Evolutionary conservation across 192 early-diverging fungal genomes (phyloP), one percentile per base, ranked within the genome.

Genomic region (Paraglomus brasilianum): DNA sequence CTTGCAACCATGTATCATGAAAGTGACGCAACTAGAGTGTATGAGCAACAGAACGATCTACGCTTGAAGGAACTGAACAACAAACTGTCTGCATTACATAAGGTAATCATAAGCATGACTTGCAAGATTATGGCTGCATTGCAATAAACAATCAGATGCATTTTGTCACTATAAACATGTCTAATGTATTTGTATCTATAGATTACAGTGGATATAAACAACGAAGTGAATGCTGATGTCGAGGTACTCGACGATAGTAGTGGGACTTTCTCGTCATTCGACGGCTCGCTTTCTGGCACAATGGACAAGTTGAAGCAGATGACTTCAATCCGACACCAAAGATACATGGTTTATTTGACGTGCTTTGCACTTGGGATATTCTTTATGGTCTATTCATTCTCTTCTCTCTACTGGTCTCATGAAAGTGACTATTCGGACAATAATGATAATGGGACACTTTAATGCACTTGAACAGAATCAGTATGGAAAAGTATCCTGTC

Each of bases 151-250:
- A n/a, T n/a, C n/a, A n/a, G n/a, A n/a, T n/a, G 48, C 48, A 14
- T 49, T n/a, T n/a, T n/a, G n/a, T n/a, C n/a, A n/a, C n/a, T n/a
- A n/a, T n/a, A n/a, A n/a, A n/a, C n/a, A n/a, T n/a, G n/a, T n/a
- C n/a, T n/a, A n/a, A n/a, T n/a, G n/a, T n/a, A n/a, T n/a, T 57
- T 10, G n/a, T 9, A 21, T 10, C 8, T 59, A 6, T 64, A 81
- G 80, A 75, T 81, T 10, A 81, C 80, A 42, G 59, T 81, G 49
- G 80, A 81, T 22, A 81, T 81, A n/a, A 72, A 81, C 21, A 72
- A 75, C 40, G 80, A 81, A 39, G 77, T 76, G 14, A 78, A 57
- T 15, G 80, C 75, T 45, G 77, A 81, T 52, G 69, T 74, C 50
- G 51, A 72, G 46, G 7, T 78, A 9, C 41, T 81, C 17, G 72